Evolutionary conservation across 257 asterid species (phyloP).

Genomic region (Solanum appendiculatum): DNA sequence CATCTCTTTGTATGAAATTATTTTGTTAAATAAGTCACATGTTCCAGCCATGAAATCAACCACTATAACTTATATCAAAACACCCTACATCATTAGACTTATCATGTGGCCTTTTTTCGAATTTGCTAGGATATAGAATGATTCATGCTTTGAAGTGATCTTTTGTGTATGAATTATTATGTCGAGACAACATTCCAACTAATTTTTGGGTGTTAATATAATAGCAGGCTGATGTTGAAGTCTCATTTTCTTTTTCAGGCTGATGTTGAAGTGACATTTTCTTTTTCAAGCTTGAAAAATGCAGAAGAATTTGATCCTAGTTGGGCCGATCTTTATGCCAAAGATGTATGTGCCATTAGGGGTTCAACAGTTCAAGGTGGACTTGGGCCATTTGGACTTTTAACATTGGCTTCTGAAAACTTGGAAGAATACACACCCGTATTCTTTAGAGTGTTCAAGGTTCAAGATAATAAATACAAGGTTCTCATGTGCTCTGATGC

Average conservation of each 20-base stretch:
- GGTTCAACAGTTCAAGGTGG: not conserved
- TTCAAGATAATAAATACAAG: not conserved
- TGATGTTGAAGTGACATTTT: not conserved
- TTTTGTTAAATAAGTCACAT: accelerated
- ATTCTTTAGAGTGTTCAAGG: not conserved
- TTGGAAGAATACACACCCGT: not conserved
- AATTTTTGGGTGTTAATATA: not conserved
- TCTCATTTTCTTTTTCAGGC: not conserved
- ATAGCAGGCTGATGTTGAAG: not conserved
- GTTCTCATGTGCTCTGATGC: not conserved
- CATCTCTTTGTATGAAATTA: not conserved
- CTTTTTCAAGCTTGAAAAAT: not conserved
- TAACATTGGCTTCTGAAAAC: not conserved
- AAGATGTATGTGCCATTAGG: not conserved
- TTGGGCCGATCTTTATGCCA: not conserved
- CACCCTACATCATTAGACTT: not conserved
- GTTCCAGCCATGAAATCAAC: not conserved
- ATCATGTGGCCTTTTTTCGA: not conserved
- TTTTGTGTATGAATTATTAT: no score
- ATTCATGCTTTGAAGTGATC: not conserved
- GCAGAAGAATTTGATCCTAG: not conserved
- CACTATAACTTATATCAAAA: not conserved
- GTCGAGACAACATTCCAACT: not conserved
- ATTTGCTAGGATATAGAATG: not conserved
- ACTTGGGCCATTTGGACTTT: not conserved